A percentile compares a stretch with the other conserved stretches of the same genome.
Conservation (phyloP, 2,329 filamentous ascomycete genomes). For the Aureobasidium uvarum region DNA sequence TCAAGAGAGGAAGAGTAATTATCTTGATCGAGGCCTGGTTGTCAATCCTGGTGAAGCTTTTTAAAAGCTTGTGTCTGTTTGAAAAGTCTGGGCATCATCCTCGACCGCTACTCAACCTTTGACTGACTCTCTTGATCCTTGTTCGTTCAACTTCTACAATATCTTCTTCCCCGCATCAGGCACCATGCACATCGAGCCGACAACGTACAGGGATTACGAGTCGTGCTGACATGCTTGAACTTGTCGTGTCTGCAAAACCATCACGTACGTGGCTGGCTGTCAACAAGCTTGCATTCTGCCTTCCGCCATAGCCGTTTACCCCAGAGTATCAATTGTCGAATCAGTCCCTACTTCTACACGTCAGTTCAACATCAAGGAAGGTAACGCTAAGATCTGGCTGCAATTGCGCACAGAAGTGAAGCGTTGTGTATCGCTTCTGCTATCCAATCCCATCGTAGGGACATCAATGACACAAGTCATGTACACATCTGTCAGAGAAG, state of each 20-base stretch:
- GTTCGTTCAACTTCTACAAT: not conserved
- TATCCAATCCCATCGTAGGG: not conserved
- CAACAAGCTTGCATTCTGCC: slow-evolving; percentile 1
- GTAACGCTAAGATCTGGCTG: not conserved
- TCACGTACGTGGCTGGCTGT: not conserved
- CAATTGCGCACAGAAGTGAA: not conserved
- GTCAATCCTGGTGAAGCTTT: not conserved
- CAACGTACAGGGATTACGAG: not conserved
- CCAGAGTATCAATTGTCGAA: not conserved
- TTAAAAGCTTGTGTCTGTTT: not conserved
- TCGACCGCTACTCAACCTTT: not conserved
- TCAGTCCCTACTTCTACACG: not conserved
- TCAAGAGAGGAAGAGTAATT: too few relatives aligned
- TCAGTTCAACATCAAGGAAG: not conserved
- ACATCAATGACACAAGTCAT: not conserved
- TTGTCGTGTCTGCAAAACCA: not conserved
- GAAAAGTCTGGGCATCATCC: not conserved
- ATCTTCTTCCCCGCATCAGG: not conserved
- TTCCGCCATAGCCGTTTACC: slow-evolving; percentile 15
- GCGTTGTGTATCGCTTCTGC: too few relatives aligned
- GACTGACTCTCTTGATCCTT: not conserved
- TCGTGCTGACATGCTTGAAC: not conserved
- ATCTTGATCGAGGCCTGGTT: too few relatives aligned
- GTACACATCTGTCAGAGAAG: not conserved
- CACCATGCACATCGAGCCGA: not conserved